Base-by-base conservation (phyloP, 2,329 filamentous ascomycete species). In the Alternaria ethzedia region DNA sequence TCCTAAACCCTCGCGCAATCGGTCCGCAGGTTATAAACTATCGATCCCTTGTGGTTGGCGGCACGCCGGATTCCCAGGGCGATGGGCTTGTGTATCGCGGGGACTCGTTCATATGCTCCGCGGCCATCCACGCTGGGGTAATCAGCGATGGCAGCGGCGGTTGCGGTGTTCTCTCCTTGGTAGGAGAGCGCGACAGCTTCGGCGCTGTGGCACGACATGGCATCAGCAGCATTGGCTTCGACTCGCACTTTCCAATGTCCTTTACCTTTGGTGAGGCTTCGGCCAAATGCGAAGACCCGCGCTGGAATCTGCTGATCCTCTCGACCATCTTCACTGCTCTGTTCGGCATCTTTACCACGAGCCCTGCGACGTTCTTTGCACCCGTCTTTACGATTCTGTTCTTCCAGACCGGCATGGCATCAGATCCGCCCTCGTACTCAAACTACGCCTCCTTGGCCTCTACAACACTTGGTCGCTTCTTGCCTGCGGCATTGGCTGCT, bases 1-100 rank as follows among this genome's bases (percentile, higher is more conserved):
- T 87, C 30, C 73, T 86, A 20, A 82, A 86, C 45, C 84, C 86
- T 25, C 81, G 83, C 64, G 79, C 82, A 12, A 83, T 88, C 49
- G 86, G 86, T 13, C 83, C 84, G 52, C 85, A 90, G 70, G 87
- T 90, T 68, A 82, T 92, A 54, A 82, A 86, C 49, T 93, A 93
- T 74, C 81, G 80, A 23, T 82, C 88, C 1, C 77, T 92, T n/a
- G 86, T 93, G 3, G 83, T 93, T 25, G 91, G 91, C n/a, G 90
- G 90, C 2, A 70, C 65, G 3, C 50, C 57, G n/a, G 41, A 5
- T 23, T 12, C 43, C 20, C 26, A 28, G 20, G 65, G 54, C 17
- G 52, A 68, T 21, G 62, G 70, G 13, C 50, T 51, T 4, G 61
- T 75, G 13, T 80, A 80, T 43, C 75, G 78, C 9, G 78, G 75